Evolutionary conservation across 2,329 filamentous ascomycete species (phyloP), one percentile per base, ranked within the genome.

Genomic region (Pseudonectria foliicola): DNA sequence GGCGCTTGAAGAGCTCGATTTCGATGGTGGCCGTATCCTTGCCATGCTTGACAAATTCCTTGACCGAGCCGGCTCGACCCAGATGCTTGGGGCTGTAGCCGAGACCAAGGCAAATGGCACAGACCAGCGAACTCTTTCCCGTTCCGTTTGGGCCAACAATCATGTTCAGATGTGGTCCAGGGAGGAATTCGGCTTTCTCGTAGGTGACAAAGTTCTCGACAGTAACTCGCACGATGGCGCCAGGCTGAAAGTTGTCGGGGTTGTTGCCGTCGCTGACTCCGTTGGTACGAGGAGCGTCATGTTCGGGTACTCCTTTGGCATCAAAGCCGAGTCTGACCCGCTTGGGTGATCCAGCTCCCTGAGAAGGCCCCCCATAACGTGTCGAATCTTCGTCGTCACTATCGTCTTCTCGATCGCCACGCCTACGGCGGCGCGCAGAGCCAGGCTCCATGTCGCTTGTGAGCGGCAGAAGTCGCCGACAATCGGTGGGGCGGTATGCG

Each of bases 121-220:
- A 98, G 28, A 98, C 90, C 16, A 98, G 71, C 0, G 92, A 95
- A 62, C 90, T 96, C 64, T 98, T 98, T 36, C 92, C 92, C 0
- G 92, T 96, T 24, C 92, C 92, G 53, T 98, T 98, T n/a, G 92
- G 92, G 0, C 92, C 92, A 49, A 98, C 95, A 34, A 98, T 82
- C 90, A 98, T 96, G 58, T 98, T 98, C 53, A 98, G 62, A 56
- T 85, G 90, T 1, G 92, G 90, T 0, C 92, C 92, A 10, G 88
- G 87, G 39, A 82, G 77, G 60, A 96, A 95, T 46, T 95, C 89
- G 36, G 88, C 90, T 34, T 82, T 79, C 32, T 85, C 88, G 62
- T 98, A 98, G 0, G 92, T 98, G 36, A 98, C 87, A 50, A 98
- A 98, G 60, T 96, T 85, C 31, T 73, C 75, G 29, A 96, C 72